A percentile compares a stretch with the other conserved stretches of the same genome.
Conservation (phyloP, 352 stramenopile species). For the Pythium angustatum region DNA sequence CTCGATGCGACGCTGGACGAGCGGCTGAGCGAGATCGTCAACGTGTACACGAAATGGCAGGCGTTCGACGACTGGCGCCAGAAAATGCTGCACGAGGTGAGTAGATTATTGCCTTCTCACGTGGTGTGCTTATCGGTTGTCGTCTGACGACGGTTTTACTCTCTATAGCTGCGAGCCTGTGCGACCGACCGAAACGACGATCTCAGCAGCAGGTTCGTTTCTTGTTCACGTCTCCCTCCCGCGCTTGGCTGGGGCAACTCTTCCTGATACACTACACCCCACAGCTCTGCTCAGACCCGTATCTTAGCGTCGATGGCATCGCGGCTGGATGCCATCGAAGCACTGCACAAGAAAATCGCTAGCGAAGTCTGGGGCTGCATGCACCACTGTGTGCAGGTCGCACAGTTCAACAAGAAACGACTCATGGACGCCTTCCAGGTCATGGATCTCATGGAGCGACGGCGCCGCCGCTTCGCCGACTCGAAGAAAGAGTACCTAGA, state of each 20-base stretch:
- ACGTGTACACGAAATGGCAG: conserved; percentile 71
- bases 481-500: conserved; percentile 72
- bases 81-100: conserved; percentile 79
- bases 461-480: conserved; percentile 49
- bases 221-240: neutral
- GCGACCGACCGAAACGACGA: conserved; percentile 70
- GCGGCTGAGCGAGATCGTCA: conserved; percentile 50
- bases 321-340: conserved; percentile 63
- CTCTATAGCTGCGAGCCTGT: conserved; percentile 49
- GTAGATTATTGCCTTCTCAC: no score
- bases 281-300: conserved; percentile 63
- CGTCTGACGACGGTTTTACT: no score
- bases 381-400: conserved; percentile 83
- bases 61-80: conserved; percentile 80
- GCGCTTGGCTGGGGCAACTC: neutral
- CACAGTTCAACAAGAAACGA: conserved; percentile 69
- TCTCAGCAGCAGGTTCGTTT: conserved; percentile 58
- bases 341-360: conserved; percentile 60
- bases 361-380: conserved; percentile 78
- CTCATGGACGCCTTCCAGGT: conserved; percentile 72
- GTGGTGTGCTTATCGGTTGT: no score
- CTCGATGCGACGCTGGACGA: conserved; percentile 48
- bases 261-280: neutral
- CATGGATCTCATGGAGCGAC: conserved; percentile 74
- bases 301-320: conserved; percentile 72